Evolutionary conservation across 345 rosid genomes (phyloP), one percentile per base, ranked within the genome.

Genomic region (Lumnitzera littorea): DNA sequence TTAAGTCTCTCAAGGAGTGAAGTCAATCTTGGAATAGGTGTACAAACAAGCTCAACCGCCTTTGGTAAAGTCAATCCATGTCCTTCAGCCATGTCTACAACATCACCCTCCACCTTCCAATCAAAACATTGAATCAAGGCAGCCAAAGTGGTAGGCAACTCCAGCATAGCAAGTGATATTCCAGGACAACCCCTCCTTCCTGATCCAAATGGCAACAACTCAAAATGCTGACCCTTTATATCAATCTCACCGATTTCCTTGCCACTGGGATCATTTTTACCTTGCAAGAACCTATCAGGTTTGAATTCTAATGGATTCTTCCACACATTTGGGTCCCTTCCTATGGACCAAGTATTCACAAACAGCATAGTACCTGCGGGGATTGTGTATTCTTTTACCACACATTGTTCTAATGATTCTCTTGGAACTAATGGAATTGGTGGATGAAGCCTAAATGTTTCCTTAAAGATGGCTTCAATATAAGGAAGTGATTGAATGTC

Each of bases 101-200:
- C 13, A 13, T 5, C 31, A 14, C 46, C 50, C 15, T 23, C 24
- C 12, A 13, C 61, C 25, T 58, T 71, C 74, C 72, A 81, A 13
- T 81, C 59, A 20, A 81, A 77, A 65, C 85, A 81, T 50, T 81
- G 85, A 46, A 81, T 66, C 77, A 81, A 54, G 6, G 78, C 78
- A 2, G 76, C 75, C 15, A 77, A 55, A 12, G 66, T 24, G 0
- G 62, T 50, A 1, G 61, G 76, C 24, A 78, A 14, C 64, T 78
- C 78, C 36, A 29, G 64, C 80, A 81, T 60, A 15, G 82, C 82
- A 24, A 81, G 56, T 11, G 74, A 51, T n/a, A 73, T 65, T 17
- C 82, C 82, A 2, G 82, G 82, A 27, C 82, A 81, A 6, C 78
- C 79, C 65, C 85, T 70, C 56, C 82, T 63, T 1, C 82, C 85